Percentiles rank a stretch among this genome's conserved stretches.
phyloP scores from a whole-genome alignment of 768 basidiomycete species.

The Suillus decipiens region DNA sequence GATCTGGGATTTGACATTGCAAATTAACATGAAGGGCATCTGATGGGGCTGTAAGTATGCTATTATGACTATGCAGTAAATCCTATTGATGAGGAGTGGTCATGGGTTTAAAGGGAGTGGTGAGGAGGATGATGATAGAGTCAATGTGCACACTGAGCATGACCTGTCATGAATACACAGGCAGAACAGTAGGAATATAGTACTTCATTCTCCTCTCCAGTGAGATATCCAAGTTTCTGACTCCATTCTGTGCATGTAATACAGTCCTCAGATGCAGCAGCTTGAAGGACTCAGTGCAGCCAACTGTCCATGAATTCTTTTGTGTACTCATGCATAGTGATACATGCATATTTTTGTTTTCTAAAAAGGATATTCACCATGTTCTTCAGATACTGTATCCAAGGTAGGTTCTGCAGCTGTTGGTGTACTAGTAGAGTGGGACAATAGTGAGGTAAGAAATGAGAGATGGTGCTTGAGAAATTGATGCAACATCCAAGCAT shows the following conservation, averaged over 20 bases:
- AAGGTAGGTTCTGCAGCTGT: constrained; percentile 78
- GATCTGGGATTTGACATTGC: constrained; percentile 94
- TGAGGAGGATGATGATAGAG: constrained; percentile 83
- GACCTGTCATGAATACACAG: constrained; percentile 34
- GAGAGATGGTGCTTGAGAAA: too few species aligned
- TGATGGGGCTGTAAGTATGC: constrained; percentile 99
- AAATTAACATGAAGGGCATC: constrained; percentile 96
- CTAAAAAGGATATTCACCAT: constrained; percentile 8
- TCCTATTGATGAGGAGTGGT: constrained; percentile 70
- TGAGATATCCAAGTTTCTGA: constrained; percentile 84
- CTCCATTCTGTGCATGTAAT: constrained; percentile 72
- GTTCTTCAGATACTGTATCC: constrained; percentile 80
- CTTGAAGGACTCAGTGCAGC: constrained; percentile 79
- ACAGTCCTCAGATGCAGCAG: constrained; percentile 71
- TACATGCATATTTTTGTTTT: not conserved
- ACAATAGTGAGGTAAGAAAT: too few species aligned
- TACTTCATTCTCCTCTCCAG: constrained; percentile 84
- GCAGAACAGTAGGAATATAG: not conserved
- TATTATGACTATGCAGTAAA: constrained; percentile 94
- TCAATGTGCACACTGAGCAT: constrained; percentile 88
- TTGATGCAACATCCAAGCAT: constrained; percentile 76
- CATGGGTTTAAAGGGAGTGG: constrained; percentile 74
- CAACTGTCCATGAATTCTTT: constrained; percentile 87
- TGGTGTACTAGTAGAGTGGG: constrained; percentile 78
- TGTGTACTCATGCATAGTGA: constrained; percentile 79